Percentiles rank a stretch among this genome's conserved stretches.
phyloP scores from a whole-genome alignment of 73 alveolate genomes.

The Tetrahymena borealis region DNA sequence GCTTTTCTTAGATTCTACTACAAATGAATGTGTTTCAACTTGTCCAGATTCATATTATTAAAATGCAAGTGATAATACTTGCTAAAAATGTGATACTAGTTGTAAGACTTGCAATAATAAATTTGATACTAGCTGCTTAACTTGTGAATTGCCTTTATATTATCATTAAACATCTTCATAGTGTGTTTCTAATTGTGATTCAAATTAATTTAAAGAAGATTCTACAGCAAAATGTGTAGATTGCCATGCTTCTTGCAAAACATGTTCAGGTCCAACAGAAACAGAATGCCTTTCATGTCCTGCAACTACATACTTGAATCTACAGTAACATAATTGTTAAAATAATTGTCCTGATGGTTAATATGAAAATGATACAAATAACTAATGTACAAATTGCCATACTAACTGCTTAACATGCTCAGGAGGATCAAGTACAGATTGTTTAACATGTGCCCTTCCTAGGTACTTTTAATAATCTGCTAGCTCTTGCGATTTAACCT shows the following conservation, averaged over 20 bases:
- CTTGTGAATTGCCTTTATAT: not conserved
- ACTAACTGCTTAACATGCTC: not conserved
- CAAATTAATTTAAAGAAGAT: not conserved
- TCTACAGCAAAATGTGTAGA: not conserved
- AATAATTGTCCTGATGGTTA: too few species aligned
- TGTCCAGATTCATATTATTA: too few species aligned
- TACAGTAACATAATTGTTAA: not conserved
- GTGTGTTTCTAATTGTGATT: not conserved
- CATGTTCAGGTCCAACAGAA: not conserved
- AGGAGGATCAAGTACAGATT: not conserved
- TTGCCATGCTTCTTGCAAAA: not conserved
- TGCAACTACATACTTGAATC: not conserved
- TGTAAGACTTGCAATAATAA: too few species aligned
- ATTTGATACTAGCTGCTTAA: too few species aligned
- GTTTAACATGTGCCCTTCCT: not conserved
- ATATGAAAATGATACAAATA: too few species aligned
- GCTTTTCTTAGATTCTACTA: too few species aligned
- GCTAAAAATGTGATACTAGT: too few species aligned
- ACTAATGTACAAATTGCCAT: too few species aligned
- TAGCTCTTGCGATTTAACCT: not conserved
- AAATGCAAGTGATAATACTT: too few species aligned
- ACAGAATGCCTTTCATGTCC: not conserved
- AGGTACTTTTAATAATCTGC: not conserved
- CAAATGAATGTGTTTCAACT: too few species aligned
- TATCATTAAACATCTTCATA: not conserved